Conservation (phyloP, 305 asterid genomes). For the Coffea humblotiana region DNA sequence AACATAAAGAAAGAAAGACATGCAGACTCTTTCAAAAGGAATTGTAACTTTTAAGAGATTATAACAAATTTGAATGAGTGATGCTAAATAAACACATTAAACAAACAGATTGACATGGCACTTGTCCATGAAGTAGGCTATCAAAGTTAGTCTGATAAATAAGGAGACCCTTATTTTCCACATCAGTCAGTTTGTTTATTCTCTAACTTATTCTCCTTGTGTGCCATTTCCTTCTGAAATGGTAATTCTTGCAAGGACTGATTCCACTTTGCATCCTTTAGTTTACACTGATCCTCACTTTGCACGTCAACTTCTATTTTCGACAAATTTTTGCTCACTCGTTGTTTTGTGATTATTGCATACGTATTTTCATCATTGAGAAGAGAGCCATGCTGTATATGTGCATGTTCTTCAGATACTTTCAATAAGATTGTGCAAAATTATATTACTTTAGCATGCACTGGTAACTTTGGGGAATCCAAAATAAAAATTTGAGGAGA, state of each 20-base stretch:
- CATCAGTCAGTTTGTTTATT: neutral
- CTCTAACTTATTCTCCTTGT: neutral
- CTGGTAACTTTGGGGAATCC: too few relatives aligned
- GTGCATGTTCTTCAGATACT: too few relatives aligned
- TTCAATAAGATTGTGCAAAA: too few relatives aligned
- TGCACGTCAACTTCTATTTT: neutral
- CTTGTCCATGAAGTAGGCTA: neutral
- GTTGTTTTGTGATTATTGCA: too few relatives aligned
- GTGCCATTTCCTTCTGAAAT: neutral
- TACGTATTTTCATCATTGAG: too few relatives aligned
- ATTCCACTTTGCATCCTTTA: neutral
- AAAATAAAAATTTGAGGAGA: too few relatives aligned
- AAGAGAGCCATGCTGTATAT: too few relatives aligned
- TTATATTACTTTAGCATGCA: too few relatives aligned
- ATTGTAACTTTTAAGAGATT: neutral
- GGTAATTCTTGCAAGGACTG: neutral
- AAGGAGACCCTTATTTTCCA: neutral
- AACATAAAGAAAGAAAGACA: neutral
- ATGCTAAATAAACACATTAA: neutral
- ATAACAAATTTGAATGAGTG: neutral
- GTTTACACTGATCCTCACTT: neutral
- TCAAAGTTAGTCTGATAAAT: neutral
- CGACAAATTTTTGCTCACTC: neutral
- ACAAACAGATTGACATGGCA: neutral
- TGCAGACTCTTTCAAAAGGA: neutral